phyloP scores from a whole-genome alignment of 163 green algal species.

The Scenedesmus sp. region DNA sequence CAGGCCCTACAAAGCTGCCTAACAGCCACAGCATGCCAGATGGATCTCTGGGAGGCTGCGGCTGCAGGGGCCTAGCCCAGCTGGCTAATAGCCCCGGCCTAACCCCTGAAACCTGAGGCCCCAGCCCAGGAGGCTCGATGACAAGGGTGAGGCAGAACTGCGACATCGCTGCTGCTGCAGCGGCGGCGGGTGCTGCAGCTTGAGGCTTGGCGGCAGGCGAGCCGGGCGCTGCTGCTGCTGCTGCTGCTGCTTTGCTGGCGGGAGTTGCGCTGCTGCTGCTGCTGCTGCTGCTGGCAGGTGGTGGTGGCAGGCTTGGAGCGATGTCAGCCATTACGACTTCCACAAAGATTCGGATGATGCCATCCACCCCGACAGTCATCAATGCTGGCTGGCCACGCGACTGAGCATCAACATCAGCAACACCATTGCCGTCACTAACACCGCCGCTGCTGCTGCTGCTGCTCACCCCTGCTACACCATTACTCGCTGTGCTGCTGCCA shows the following conservation, averaged over 20 bases:
- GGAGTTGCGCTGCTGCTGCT: not conserved
- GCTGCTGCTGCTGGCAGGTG: constrained; percentile 27
- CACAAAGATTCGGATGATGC: constrained; percentile 78
- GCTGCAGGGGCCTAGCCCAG: constrained; percentile 60
- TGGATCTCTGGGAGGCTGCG: not conserved
- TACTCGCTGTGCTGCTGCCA: constrained; percentile 25
- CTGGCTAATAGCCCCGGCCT: constrained; percentile 54
- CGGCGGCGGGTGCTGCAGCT: constrained; percentile 30
- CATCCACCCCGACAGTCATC: constrained; percentile 74
- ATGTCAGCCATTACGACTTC: constrained; percentile 73
- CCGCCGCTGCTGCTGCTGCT: constrained; percentile 38
- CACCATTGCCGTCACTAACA: constrained; percentile 15
- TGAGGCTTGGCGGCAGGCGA: not conserved
- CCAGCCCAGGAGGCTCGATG: constrained; percentile 67
- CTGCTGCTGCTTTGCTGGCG: not conserved
- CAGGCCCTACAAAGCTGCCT: constrained; percentile 4
- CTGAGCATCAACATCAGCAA: not conserved
- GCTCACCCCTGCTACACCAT: not conserved
- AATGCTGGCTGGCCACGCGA: constrained; percentile 62
- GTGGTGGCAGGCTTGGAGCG: not conserved
- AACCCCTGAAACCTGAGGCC: constrained; percentile 29
- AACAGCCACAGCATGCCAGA: constrained; percentile 59
- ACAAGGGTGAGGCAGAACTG: constrained; percentile 82
- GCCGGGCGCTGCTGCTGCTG: not conserved
- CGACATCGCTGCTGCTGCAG: constrained; percentile 33